A percentile compares a stretch with the other conserved stretches of the same genome.
These are phyloP conservation scores for Suillus decipiens DNA, from an alignment of 768 basidiomycete genomes.

Conservation along the genomic window DNA sequence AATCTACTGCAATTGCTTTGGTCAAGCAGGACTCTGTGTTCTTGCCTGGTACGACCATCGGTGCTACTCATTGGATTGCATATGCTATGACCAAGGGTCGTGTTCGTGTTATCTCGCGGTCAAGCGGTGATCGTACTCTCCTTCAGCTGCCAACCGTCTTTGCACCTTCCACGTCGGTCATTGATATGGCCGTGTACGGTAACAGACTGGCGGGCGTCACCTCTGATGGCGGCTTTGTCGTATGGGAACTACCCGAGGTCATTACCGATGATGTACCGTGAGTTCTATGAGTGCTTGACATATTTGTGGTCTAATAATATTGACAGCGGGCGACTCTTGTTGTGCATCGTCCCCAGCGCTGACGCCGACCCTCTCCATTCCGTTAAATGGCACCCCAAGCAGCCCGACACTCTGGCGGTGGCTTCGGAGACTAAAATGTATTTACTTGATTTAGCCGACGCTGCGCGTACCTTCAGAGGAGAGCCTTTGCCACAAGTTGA, in stretches of 20 bases:
- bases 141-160: conserved; percentile 74
- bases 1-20: conserved; percentile 88
- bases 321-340: conserved; percentile 61
- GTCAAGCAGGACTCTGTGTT: conserved; percentile 86
- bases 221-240: conserved; percentile 85
- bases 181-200: conserved; percentile 84
- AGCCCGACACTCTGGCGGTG: conserved; percentile 78
- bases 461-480: conserved; percentile 58
- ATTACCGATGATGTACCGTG: conserved; percentile 89
- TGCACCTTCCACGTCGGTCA: conserved; percentile 61
- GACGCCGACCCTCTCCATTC: conserved; percentile 67
- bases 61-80: conserved; percentile 90
- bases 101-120: conserved; percentile 85
- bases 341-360: conserved; percentile 66
- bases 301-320: conserved; percentile 14
- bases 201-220: conserved; percentile 86
- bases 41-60: conserved; percentile 84
- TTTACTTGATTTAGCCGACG: conserved; percentile 69
- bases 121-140: conserved; percentile 84
- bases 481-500: conserved; percentile 71
- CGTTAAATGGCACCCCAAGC: conserved; percentile 89
- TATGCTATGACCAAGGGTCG: conserved; percentile 93
- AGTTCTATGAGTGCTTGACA: conserved; percentile 31
- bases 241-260: conserved; percentile 82
- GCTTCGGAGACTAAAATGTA: conserved; percentile 78